phyloP scores from a whole-genome alignment of 2,329 filamentous ascomycete genomes.

The Tolypocladium sp. region DNA sequence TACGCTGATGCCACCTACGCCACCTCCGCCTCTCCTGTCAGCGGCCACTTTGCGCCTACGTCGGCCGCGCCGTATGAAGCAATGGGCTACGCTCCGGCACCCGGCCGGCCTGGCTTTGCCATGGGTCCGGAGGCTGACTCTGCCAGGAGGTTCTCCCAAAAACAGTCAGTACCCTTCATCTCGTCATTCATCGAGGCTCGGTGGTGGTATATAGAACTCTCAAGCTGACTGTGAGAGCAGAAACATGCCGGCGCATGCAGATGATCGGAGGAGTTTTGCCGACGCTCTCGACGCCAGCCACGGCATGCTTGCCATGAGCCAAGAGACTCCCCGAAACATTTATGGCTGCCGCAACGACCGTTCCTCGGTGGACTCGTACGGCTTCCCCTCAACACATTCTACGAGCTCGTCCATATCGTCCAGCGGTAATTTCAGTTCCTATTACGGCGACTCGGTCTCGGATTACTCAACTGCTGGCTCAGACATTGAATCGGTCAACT shows the following conservation, averaged over 20 bases:
- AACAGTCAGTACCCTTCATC: slow-evolving; percentile 61
- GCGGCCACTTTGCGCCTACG: slow-evolving; percentile 51
- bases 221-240: background rate
- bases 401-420: slow-evolving; percentile 84
- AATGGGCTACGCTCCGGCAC: slow-evolving; percentile 63
- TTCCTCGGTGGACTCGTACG: slow-evolving; percentile 77
- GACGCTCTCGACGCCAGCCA: slow-evolving; percentile 89
- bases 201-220: background rate
- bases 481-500: slow-evolving; percentile 72
- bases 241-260: slow-evolving; percentile 36
- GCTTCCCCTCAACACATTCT: slow-evolving; percentile 78
- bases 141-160: slow-evolving; percentile 60
- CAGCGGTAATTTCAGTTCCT: slow-evolving; percentile 70
- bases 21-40: slow-evolving; percentile 57
- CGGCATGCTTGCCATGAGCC: slow-evolving; percentile 91
- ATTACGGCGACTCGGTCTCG: slow-evolving; percentile 81
- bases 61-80: slow-evolving; percentile 65
- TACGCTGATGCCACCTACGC: slow-evolving; percentile 64
- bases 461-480: slow-evolving; percentile 88
- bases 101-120: slow-evolving; percentile 48
- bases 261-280: slow-evolving; percentile 63
- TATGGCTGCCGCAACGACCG: slow-evolving; percentile 64
- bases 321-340: slow-evolving; percentile 86
- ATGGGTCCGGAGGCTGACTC: slow-evolving; percentile 48
- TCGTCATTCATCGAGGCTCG: slow-evolving; percentile 2